Evolutionary conservation across 495 filamentous ascomycete genomes (phyloP).

Genomic region (Platismatia glauca): DNA sequence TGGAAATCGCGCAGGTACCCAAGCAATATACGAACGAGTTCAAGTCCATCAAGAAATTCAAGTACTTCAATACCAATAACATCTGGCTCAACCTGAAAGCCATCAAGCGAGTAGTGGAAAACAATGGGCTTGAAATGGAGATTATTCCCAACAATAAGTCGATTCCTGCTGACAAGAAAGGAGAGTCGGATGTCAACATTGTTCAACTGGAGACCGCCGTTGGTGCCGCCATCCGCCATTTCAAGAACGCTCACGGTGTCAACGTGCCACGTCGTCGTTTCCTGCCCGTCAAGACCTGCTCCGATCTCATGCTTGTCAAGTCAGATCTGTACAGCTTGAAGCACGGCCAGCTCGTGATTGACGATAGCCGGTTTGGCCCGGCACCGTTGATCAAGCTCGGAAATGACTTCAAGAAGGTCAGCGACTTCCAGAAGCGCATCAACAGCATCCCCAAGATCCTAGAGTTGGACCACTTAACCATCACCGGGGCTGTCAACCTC

Average conservation of each 20-base stretch:
- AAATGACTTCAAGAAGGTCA: slow-evolving; percentile 99
- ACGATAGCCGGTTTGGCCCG: slow-evolving; percentile 89
- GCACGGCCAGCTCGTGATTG: slow-evolving; percentile 96
- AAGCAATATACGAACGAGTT: slow-evolving; percentile 99
- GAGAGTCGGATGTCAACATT: slow-evolving; percentile 94
- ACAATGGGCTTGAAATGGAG: slow-evolving; percentile 98
- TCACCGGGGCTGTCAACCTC: slow-evolving; percentile 93
- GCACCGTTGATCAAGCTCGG: slow-evolving; percentile 99
- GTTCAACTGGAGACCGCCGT: slow-evolving; percentile 98
- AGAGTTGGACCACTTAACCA: slow-evolving; percentile 94
- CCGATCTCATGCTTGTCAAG: slow-evolving; percentile 99
- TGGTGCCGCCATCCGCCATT: slow-evolving; percentile 96
- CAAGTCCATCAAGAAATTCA: slow-evolving; percentile 99
- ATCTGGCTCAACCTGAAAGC: slow-evolving; percentile 98
- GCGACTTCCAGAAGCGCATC: slow-evolving; percentile 98
- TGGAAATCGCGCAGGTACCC: slow-evolving; percentile 99
- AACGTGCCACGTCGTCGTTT: slow-evolving; percentile 97
- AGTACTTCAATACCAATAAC: slow-evolving; percentile 99
- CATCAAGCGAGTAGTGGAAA: slow-evolving; percentile 97
- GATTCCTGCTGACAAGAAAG: slow-evolving; percentile 98
- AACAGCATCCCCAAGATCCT: slow-evolving; percentile 94
- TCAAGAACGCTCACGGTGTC: slow-evolving; percentile 96
- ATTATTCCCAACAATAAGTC: slow-evolving; percentile 99
- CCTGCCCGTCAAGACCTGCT: slow-evolving; percentile 99
- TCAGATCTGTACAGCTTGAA: slow-evolving; percentile 99